phyloP scores from a whole-genome alignment of 805 yeast genomes.

The Clavispora fructus region DNA sequence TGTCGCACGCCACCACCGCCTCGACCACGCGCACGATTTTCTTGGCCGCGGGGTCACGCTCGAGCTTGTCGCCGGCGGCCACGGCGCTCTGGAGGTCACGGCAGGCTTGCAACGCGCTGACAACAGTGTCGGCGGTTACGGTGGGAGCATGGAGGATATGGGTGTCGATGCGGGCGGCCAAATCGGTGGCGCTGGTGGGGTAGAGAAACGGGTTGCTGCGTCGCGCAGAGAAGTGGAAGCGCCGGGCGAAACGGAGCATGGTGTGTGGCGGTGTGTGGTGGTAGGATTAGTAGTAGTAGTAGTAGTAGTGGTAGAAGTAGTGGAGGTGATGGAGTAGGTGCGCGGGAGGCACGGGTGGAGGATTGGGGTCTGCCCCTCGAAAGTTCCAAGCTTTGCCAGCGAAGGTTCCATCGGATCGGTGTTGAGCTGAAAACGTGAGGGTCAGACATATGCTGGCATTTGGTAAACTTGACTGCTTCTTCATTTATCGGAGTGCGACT shows the following conservation, averaged over 20 bases:
- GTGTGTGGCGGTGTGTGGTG: not conserved
- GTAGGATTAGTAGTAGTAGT: not conserved
- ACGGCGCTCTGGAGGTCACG: slow-evolving; percentile 15
- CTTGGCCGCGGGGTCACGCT: slow-evolving; percentile 18
- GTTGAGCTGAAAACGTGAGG: too few species aligned
- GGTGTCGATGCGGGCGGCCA: slow-evolving; percentile 8
- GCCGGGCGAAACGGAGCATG: not conserved
- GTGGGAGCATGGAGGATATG: slow-evolving; percentile 1
- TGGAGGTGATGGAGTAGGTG: not conserved
- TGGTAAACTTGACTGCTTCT: too few species aligned
- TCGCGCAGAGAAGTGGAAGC: not conserved
- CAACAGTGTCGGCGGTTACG: slow-evolving; percentile 2
- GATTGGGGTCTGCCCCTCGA: too few species aligned
- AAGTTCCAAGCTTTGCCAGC: too few species aligned
- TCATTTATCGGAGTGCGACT: too few species aligned
- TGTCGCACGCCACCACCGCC: slow-evolving; percentile 16
- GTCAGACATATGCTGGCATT: too few species aligned
- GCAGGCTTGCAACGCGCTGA: slow-evolving; percentile 22
- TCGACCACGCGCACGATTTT: slow-evolving; percentile 17
- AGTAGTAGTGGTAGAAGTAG: not conserved
- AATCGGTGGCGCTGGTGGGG: slow-evolving; percentile 8
- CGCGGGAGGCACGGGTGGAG: not conserved
- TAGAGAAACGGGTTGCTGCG: slow-evolving; percentile 8
- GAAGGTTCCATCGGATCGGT: too few species aligned
- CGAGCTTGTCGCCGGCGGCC: slow-evolving; percentile 19